These are phyloP conservation scores for Syzygium jambos DNA, from an alignment of 345 rosid genomes.

Conservation along the genomic window DNA sequence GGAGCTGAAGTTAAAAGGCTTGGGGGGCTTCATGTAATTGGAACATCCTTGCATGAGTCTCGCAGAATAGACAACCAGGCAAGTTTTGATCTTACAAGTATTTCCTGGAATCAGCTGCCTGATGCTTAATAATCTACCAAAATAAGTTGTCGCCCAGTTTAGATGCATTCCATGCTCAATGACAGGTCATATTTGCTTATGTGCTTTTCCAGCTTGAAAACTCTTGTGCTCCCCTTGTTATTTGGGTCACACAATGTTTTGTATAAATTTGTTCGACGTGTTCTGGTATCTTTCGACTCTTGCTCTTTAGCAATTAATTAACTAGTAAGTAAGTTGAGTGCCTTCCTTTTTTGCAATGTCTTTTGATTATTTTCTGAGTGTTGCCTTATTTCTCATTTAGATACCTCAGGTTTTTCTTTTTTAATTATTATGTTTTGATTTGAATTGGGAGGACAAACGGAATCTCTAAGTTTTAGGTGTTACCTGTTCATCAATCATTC, in stretches of 20 bases:
- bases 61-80: slow-evolving; percentile 98
- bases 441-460: not conserved
- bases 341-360: not conserved
- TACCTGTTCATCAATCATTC: not conserved
- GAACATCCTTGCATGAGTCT: slow-evolving; percentile 94
- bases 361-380: not conserved
- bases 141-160: not conserved
- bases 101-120: not conserved
- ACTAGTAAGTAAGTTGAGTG: not conserved
- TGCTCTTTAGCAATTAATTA: not conserved
- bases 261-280: not conserved
- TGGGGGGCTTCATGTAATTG: slow-evolving; percentile 95
- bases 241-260: not conserved
- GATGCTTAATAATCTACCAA: not conserved
- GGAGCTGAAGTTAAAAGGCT: slow-evolving; percentile 91
- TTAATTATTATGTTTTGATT: not conserved
- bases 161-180: not conserved
- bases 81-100: not conserved
- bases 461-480: not conserved
- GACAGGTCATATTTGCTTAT: not conserved
- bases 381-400: not conserved
- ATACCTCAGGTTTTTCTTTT: not conserved
- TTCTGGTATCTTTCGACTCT: not conserved
- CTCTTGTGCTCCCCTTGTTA: not conserved
- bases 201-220: not conserved